Conservation (phyloP, 352 stramenopile species). For the Phytophthora boehmeriae region DNA sequence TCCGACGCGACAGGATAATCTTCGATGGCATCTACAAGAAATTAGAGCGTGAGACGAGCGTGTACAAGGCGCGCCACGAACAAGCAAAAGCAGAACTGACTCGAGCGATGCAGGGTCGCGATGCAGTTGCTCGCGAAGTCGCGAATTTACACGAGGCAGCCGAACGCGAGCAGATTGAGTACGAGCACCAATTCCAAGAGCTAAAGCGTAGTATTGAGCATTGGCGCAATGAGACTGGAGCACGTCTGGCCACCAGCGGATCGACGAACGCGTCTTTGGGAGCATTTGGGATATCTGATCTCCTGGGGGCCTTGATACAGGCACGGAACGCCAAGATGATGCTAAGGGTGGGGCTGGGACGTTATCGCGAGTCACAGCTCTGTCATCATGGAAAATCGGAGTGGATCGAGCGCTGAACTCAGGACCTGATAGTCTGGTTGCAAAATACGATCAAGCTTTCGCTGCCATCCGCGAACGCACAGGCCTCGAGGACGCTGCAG, state of each 20-base stretch:
- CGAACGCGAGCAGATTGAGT: conserved; percentile 59
- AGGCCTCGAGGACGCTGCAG: conserved; percentile 54
- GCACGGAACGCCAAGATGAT: conserved; percentile 24
- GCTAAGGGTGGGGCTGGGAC: conserved; percentile 30
- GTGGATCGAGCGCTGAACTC: conserved; percentile 63
- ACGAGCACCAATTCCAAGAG: conserved; percentile 70
- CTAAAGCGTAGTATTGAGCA: conserved; percentile 62
- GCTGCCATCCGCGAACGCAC: conserved; percentile 61
- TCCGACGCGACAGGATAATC: conserved; percentile 69
- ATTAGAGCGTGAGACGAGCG: conserved; percentile 72
- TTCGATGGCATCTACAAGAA: conserved; percentile 90
- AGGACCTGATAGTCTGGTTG: conserved; percentile 46
- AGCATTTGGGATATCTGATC: conserved; percentile 19
- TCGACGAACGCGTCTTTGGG: conserved; percentile 5
- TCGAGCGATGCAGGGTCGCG: conserved; percentile 49
- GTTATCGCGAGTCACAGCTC: conserved; percentile 54
- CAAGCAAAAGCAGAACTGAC: conserved; percentile 48
- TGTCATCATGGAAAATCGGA: conserved; percentile 80
- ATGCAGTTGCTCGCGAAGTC: conserved; percentile 54
- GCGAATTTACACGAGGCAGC: conserved; percentile 50
- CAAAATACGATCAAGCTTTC: conserved; percentile 74
- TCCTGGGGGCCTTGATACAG: conserved; percentile 17
- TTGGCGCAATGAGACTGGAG: conserved; percentile 41
- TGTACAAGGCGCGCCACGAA: conserved; percentile 56
- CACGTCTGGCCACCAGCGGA: conserved; percentile 17